Conservation (phyloP, 768 basidiomycete genomes). For the Agaricus sinodeliciosus region DNA sequence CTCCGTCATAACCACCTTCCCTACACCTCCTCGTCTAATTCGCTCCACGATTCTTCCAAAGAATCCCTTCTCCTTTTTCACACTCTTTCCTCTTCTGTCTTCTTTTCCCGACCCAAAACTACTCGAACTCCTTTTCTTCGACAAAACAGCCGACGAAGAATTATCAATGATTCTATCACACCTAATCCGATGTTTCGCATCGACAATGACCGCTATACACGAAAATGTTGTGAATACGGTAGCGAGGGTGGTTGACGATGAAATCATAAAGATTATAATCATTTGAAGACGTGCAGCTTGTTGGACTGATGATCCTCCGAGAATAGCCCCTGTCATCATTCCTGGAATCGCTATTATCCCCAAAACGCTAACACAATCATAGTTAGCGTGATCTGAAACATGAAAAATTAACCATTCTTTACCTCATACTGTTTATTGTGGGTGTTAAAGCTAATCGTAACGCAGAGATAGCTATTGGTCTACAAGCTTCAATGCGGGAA, state of each 20-base stretch:
- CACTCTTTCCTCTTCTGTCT: not conserved
- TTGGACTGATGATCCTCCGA: constrained; percentile 78
- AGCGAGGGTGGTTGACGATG: constrained; percentile 66
- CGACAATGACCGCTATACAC: constrained; percentile 58
- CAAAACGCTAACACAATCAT: constrained; percentile 41
- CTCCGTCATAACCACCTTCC: not conserved
- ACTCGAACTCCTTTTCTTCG: constrained; percentile 10
- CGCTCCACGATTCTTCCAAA: not conserved
- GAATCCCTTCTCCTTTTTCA: not conserved
- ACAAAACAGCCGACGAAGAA: too few relatives aligned
- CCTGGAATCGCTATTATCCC: constrained; percentile 80
- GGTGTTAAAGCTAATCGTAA: constrained; percentile 77
- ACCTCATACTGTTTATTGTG: constrained; percentile 85
- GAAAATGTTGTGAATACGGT: constrained; percentile 58
- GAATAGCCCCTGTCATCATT: constrained; percentile 90
- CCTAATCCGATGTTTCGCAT: constrained; percentile 59
- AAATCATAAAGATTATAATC: constrained; percentile 94
- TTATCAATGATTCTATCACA: constrained; percentile 48
- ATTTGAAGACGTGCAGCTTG: constrained; percentile 86
- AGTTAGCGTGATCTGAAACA: not conserved
- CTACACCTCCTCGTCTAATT: not conserved
- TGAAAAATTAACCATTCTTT: constrained; percentile 5
- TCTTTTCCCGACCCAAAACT: constrained; percentile 5
- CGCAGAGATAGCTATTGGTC: constrained; percentile 71
- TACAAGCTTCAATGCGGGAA: constrained; percentile 75